Conservation (phyloP, 1,284 basidiomycete genomes). For the Leccinum solheimii region DNA sequence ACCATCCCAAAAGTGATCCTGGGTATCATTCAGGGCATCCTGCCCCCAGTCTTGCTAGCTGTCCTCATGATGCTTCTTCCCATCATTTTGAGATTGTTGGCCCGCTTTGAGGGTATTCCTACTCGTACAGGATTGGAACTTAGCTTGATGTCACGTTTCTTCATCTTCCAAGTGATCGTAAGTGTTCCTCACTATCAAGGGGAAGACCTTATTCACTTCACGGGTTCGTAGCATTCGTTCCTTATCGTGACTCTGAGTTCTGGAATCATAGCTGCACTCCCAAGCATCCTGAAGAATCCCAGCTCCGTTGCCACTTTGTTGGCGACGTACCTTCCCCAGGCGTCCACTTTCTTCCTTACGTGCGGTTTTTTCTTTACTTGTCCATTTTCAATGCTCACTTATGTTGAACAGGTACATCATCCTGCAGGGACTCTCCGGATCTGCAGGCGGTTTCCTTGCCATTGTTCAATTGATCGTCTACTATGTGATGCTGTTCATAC, state of each 20-base stretch:
- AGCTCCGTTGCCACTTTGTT: slow-evolving; percentile 64
- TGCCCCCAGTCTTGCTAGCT: slow-evolving; percentile 84
- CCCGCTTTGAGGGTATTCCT: slow-evolving; percentile 79
- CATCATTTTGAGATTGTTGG: slow-evolving; percentile 78
- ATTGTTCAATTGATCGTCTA: slow-evolving; percentile 76
- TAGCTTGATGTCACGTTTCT: slow-evolving; percentile 89
- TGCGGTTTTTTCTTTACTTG: slow-evolving; percentile 41
- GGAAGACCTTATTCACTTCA: neutral
- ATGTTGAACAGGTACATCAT: slow-evolving; percentile 51
- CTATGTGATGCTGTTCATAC: slow-evolving; percentile 82
- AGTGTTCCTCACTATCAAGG: slow-evolving; percentile 33
- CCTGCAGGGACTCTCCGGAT: slow-evolving; percentile 72
- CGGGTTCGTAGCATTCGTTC: slow-evolving; percentile 72
- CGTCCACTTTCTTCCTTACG: slow-evolving; percentile 94
- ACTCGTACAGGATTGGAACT: slow-evolving; percentile 83
- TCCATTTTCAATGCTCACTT: neutral
- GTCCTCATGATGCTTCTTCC: slow-evolving; percentile 92
- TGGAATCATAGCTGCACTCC: slow-evolving; percentile 75
- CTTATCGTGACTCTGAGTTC: slow-evolving; percentile 81
- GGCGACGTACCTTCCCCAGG: slow-evolving; percentile 75
- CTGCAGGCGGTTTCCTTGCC: slow-evolving; percentile 81
- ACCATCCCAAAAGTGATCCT: slow-evolving; percentile 59
- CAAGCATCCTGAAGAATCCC: slow-evolving; percentile 62
- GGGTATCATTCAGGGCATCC: slow-evolving; percentile 89
- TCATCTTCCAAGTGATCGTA: slow-evolving; percentile 89